Evolutionary conservation across 2,329 filamentous ascomycete species (phyloP), one percentile per base, ranked within the genome.

Genomic region (Sclerotinia sclerotiorum): DNA sequence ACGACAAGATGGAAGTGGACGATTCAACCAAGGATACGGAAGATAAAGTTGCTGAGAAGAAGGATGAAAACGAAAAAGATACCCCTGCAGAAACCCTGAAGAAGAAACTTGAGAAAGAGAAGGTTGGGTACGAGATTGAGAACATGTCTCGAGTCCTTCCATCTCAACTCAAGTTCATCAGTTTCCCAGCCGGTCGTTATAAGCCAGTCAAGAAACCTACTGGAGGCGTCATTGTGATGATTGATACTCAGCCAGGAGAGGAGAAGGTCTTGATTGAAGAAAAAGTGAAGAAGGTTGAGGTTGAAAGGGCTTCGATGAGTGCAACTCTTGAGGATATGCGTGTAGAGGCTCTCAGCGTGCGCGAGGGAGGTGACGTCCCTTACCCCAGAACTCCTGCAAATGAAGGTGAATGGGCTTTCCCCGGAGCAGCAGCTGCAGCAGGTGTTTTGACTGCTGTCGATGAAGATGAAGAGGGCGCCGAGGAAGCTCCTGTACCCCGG

Each of bases 71-170:
- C 17, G 84, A 89, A 56, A 89, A 89, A 78, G 88, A 90, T 64
- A 80, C 82, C 1, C 74, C 81, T 39, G 81, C 84, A 1, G 80
- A 83, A 51, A 87, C 89, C 19, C 81, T 84, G 49, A 97, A 94
- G 86, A 97, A 96, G 86, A 96, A 95, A 84, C 83, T 84, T 0
- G 93, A 97, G 80, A 96, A 95, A 83, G 95, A 99, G 82, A 98
- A 97, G 86, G 87, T 97, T 69, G 95, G 95, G 74, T 97, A 95
- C 78, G 93, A 97, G 72, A 86, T 99, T 71, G 92, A 95, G 78
- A 99, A 99, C 83, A 96, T 99, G 93, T 96, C 91, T 67, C 88
- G 95, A 75, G 93, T 99, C 48, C 87, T 99, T 60, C 95, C 94
- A 1, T 87, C 88, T 58, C 95, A 99, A 82, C 87, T 98, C 77